Base-by-base conservation (phyloP, 495 filamentous ascomycete species). In the Lasiosphaeria ovina region DNA sequence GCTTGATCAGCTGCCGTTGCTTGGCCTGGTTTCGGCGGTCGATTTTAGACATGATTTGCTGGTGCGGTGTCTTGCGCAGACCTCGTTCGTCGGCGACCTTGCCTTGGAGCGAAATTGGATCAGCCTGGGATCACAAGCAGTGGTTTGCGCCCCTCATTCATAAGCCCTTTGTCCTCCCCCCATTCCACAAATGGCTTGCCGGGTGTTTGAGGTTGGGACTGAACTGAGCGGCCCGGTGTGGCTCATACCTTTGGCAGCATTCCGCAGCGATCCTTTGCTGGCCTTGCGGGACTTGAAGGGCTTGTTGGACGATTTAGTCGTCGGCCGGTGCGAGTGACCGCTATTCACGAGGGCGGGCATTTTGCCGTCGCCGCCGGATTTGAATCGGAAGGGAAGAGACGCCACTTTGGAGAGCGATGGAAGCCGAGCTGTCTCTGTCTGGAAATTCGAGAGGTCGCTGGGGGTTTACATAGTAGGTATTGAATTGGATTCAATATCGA, bases 11-110 rank as follows among this genome's bases (percentile, higher is more conserved):
- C 63, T 92, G 89, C 69, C 85, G 84, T 77, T 98, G 94, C 66
- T 91, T 91, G 51, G 90, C 89, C 77, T 93, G 91, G 74, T 98
- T 97, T 67, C 90, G 84, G 38, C 94, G 88, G 76, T 96, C 91
- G 73, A 98, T 79, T 76, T 97, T 98, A 40, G 93, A 96, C 90
- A 96, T 95, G 71, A 96, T 82, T 76, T 96, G 91, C 71, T 98
- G 95, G 73, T 97, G 91, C 60, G 89, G 89, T 47, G 93, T 96
- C 75, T 90, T 95, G 60, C 93, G 87, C 61, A 77, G 78, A 42
- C 86, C 83, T 69, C 76, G 88, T 71, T 80, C 76, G 54, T 71
- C 74, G 5, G 73, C 69, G 36, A 78, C 67, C 57, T 73, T 74
- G 66, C 77, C 78, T 80, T 31, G 58, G 36, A n/a, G 33, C 10